Percentiles rank a stretch among this genome's conserved stretches.
Evolutionary conservation across 345 rosid species (phyloP).

Genomic region (Raphanus sativus): DNA sequence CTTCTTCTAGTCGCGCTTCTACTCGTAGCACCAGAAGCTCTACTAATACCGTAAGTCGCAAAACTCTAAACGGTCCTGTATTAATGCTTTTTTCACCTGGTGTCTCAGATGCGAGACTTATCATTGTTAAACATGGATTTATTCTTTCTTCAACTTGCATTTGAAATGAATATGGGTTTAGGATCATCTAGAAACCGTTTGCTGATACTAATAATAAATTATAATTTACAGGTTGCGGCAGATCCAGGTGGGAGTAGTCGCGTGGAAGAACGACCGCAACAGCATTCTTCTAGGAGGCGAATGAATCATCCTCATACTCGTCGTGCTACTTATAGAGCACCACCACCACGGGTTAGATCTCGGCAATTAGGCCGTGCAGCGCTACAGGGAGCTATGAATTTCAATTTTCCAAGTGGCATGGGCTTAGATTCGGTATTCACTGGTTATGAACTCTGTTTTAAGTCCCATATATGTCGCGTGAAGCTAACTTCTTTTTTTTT

Average conservation of each 20-base stretch:
- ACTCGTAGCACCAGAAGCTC: conserved; percentile 31
- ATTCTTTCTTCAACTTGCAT: conserved; percentile 6
- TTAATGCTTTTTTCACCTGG: background rate
- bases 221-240: conserved; percentile 32
- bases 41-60: conserved; percentile 47
- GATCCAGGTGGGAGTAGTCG: conserved; percentile 42
- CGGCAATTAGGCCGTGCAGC: too few species aligned
- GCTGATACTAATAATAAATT: background rate
- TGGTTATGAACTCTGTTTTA: background rate
- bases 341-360: conserved; percentile 50
- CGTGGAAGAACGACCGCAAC: conserved; percentile 43
- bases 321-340: conserved; percentile 46
- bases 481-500: background rate
- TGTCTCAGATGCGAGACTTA: background rate
- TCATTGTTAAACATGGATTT: background rate
- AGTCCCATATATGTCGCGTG: background rate
- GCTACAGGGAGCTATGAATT: conserved; percentile 47
- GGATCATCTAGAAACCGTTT: conserved; percentile 2
- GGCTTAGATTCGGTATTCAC: conserved; percentile 70
- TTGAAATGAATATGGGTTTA: conserved; percentile 6
- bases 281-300: conserved; percentile 54
- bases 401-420: conserved; percentile 68
- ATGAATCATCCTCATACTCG: conserved; percentile 43
- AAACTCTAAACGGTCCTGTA: background rate
- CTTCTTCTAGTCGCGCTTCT: conserved; percentile 39